phyloP scores from a whole-genome alignment of 441 rosid genomes.

The Adansonia rubrostipa region DNA sequence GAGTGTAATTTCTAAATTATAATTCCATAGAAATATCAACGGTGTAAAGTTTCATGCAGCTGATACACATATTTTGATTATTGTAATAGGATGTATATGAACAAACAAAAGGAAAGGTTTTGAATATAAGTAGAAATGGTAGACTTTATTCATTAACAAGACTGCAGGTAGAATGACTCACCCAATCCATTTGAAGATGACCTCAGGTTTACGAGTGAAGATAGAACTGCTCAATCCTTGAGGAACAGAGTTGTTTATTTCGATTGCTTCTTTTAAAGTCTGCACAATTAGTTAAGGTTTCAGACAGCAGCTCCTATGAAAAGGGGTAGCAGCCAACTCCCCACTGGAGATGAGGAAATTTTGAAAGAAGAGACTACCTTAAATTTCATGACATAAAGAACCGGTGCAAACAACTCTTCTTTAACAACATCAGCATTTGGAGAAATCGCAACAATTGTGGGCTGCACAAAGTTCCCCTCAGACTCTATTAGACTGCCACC shows the following conservation, averaged over 20 bases:
- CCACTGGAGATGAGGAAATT: neutral
- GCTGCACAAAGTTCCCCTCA: conserved; percentile 94
- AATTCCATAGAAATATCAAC: neutral
- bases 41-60: neutral
- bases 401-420: conserved; percentile 95
- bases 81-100: conserved; percentile 5
- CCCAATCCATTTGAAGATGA: conserved; percentile 93
- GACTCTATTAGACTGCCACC: conserved; percentile 76
- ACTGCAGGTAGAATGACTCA: conserved; percentile 31
- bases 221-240: conserved; percentile 96
- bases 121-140: neutral
- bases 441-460: conserved; percentile 89
- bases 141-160: neutral
- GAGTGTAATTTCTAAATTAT: neutral
- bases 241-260: conserved; percentile 89
- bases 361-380: conserved; percentile 48
- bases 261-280: conserved; percentile 82
- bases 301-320: conserved; percentile 7
- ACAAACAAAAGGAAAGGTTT: neutral
- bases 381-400: conserved; percentile 85
- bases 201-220: conserved; percentile 74
- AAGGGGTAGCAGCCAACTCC: no score
- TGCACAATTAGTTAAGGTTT: conserved; percentile 35
- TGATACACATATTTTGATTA: neutral
- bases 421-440: conserved; percentile 69